Evolutionary conservation across 1,139 yeast genomes (phyloP).

Genomic region (Pichiaceae sp.): DNA sequence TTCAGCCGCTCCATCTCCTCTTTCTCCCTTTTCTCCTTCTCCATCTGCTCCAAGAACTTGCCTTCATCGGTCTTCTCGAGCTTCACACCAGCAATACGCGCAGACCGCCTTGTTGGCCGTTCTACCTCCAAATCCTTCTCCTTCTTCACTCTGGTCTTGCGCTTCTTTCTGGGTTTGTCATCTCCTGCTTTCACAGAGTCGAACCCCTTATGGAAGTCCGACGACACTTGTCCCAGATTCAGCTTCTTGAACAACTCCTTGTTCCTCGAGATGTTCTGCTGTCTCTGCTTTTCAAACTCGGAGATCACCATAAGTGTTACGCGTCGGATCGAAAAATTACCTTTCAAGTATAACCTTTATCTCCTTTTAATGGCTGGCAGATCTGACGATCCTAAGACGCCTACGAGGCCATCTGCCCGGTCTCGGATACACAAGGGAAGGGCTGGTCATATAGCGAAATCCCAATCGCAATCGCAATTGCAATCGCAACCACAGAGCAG

Average conservation of each 20-base stretch:
- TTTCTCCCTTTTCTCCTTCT: conserved; percentile 28
- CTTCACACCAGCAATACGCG: conserved; percentile 57
- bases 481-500: background rate
- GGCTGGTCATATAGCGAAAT: too few species aligned
- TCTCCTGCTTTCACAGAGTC: conserved; percentile 6
- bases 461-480: too few species aligned
- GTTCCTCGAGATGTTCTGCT: conserved; percentile 51
- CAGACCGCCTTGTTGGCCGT: conserved; percentile 53
- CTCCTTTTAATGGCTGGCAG: background rate
- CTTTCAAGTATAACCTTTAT: background rate
- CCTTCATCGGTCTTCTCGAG: conserved; percentile 31
- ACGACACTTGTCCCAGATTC: conserved; percentile 32
- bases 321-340: background rate
- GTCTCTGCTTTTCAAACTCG: conserved; percentile 64
- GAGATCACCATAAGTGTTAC: conserved; percentile 28
- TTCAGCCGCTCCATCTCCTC: conserved; percentile 45
- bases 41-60: conserved; percentile 24
- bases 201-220: conserved; percentile 24
- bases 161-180: conserved; percentile 7
- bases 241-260: conserved; percentile 40
- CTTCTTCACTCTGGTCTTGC: conserved; percentile 4
- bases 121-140: conserved; percentile 21
- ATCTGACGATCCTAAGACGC: background rate
- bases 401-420: background rate
- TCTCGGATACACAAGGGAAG: background rate